Evolutionary conservation across 2,329 filamentous ascomycete species (phyloP).

Genomic region (Cadophora sp.): DNA sequence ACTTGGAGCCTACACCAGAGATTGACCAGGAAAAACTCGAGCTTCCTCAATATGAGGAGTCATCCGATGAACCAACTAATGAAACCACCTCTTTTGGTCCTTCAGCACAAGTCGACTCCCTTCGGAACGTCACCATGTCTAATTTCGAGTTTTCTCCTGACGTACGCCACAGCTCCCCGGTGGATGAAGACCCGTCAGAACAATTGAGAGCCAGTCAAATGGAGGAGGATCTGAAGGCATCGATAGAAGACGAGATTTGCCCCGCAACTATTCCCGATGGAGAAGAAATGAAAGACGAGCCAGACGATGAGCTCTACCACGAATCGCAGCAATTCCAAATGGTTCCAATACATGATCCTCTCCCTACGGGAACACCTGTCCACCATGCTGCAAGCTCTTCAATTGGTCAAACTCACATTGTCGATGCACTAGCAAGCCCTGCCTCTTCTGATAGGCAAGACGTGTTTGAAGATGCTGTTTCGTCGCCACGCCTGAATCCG

Average conservation of each 20-base stretch:
- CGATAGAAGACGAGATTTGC: neutral
- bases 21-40: neutral
- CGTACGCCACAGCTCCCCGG: conserved; percentile 16
- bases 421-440: conserved; percentile 58
- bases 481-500: conserved; percentile 32
- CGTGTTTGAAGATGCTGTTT: conserved; percentile 38
- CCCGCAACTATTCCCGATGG: no score
- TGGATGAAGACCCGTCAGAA: conserved; percentile 24
- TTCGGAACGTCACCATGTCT: conserved; percentile 31
- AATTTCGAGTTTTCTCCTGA: conserved; percentile 29
- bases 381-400: conserved; percentile 9
- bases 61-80: neutral
- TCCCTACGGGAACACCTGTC: conserved; percentile 24
- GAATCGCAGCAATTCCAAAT: conserved; percentile 7
- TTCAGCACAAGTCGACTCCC: conserved; percentile 37
- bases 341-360: conserved; percentile 11
- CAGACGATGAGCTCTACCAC: neutral
- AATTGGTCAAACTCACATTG: conserved; percentile 43
- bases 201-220: conserved; percentile 20
- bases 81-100: conserved; percentile 24
- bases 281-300: neutral
- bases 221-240: conserved; percentile 5
- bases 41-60: neutral
- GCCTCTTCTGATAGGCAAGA: conserved; percentile 41
- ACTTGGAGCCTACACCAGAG: neutral